Base-by-base conservation (phyloP, 306 rosid genomes). In the Delonix regia region DNA sequence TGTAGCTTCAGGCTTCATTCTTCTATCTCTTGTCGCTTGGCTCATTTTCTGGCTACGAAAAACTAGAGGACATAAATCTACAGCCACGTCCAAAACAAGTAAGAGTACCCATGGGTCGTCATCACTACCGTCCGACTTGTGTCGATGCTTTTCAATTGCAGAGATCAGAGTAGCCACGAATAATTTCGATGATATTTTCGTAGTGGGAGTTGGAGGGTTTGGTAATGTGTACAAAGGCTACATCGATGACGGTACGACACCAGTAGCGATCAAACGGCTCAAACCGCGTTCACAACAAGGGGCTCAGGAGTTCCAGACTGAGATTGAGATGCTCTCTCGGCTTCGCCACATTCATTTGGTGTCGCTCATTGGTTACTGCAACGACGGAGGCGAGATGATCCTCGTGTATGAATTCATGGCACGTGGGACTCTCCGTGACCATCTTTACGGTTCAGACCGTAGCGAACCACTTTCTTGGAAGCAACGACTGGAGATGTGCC, bases 341-440 rank as follows among this genome's bases (percentile, higher is more conserved):
- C 45, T 41, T 8, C 45, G 45, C 12, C 45, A 41, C 45, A 1
- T 41, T 6, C 45, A 41, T 41, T 41, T 41, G 45, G 45, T 41
- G 10, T 41, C 45, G 1, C 45, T 41, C n/a, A n/a, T n/a, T n/a
- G n/a, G n/a, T n/a, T n/a, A n/a, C n/a, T n/a, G n/a, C n/a, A n/a
- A n/a, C n/a, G n/a, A n/a, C n/a, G n/a, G n/a, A n/a, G n/a, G n/a
- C n/a, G n/a, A n/a, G n/a, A n/a, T n/a, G n/a, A n/a, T 41, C 10
- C 45, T 41, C 45, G 45, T 41, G 45, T 41, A 41, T 9, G 45
- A 41, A 11, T 41, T n/a, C n/a, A n/a, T n/a, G n/a, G n/a, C n/a
- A n/a, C n/a, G n/a, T n/a, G n/a, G n/a, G n/a, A n/a, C 79, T 18
- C 72, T 77, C 12, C 34, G 67, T 2, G 70, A 82, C 0, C 85